phyloP scores from a whole-genome alignment of 495 filamentous ascomycete species.

The Jackrogersella multiformis region DNA sequence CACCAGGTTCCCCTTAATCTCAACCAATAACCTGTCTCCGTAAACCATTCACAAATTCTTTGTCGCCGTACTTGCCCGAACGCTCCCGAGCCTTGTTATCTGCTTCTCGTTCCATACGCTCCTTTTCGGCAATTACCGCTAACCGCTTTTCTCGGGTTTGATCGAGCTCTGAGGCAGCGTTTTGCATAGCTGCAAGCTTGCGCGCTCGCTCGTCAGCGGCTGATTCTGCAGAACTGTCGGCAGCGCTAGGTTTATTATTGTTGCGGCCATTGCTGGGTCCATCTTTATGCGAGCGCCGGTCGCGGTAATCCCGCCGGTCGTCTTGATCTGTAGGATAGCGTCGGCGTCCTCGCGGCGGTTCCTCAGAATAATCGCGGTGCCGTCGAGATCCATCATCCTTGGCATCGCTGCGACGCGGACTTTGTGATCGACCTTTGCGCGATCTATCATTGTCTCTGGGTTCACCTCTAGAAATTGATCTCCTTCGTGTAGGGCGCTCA shows the following conservation, averaged over 20 bases:
- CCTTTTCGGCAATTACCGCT: conserved; percentile 69
- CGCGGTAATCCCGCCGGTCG: conserved; percentile 23
- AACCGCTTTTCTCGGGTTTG: conserved; percentile 75
- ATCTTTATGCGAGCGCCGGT: conserved; percentile 29
- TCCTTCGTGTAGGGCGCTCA: conserved; percentile 31
- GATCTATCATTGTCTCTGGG: conserved; percentile 38
- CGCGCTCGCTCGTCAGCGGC: conserved; percentile 64
- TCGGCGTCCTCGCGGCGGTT: conserved; percentile 27
- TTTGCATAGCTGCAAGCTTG: conserved; percentile 88
- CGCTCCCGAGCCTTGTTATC: conserved; percentile 68
- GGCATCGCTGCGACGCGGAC: conserved; percentile 42
- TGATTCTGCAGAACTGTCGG: conserved; percentile 36
- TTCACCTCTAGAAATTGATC: conserved; percentile 36
- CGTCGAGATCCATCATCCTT: conserved; percentile 39
- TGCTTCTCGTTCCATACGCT: conserved; percentile 68
- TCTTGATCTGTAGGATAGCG: conserved; percentile 22
- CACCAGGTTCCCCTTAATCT: neutral
- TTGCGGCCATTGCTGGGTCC: conserved; percentile 16
- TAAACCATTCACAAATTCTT: conserved; percentile 66
- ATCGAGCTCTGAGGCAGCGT: conserved; percentile 82
- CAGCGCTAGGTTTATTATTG: neutral
- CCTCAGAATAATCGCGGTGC: conserved; percentile 43
- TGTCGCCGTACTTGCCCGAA: conserved; percentile 68
- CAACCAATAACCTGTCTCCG: conserved; percentile 57
- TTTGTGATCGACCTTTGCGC: conserved; percentile 45